These are phyloP conservation scores for Pyrus communis DNA, from an alignment of 306 rosid genomes.

Conservation along the genomic window DNA sequence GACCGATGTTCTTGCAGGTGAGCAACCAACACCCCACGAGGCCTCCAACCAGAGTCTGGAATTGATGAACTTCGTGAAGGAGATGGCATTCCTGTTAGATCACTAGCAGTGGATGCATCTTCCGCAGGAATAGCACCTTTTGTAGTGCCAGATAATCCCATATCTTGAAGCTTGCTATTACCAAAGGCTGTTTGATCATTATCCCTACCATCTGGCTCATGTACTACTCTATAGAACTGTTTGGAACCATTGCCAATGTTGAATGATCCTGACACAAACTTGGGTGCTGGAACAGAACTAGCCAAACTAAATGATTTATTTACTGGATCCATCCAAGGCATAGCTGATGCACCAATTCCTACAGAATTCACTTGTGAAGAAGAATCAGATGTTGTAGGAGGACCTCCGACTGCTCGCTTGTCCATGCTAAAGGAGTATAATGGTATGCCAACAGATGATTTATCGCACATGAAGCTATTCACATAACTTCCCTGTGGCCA, in stretches of 20 bases:
- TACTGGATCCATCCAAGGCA: conserved; percentile 89
- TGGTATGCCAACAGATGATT: conserved; percentile 86
- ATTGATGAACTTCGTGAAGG: conserved; percentile 52
- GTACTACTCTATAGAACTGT: conserved; percentile 94
- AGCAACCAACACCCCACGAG: conserved; percentile 91
- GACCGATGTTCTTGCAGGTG: conserved; percentile 98
- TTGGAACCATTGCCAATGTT: conserved; percentile 69
- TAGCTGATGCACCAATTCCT: conserved; percentile 76
- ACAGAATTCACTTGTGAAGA: conserved; percentile 60
- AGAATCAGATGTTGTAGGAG: conserved; percentile 78
- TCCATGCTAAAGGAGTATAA: conserved; percentile 88
- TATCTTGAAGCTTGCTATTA: conserved; percentile 60
- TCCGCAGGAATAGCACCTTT: conserved; percentile 50
- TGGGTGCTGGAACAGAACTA: conserved; percentile 89
- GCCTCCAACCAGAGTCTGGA: conserved; percentile 95
- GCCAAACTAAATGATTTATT: conserved; percentile 82
- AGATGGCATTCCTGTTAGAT: conserved; percentile 56
- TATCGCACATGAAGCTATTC: conserved; percentile 71
- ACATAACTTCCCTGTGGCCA: conserved; percentile 70
- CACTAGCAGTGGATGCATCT: conserved; percentile 55
- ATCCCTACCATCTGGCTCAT: conserved; percentile 93
- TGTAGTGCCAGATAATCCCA: conserved; percentile 43
- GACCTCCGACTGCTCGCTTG: conserved; percentile 57
- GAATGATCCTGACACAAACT: conserved; percentile 80
- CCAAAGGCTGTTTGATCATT: conserved; percentile 54